Evolutionary conservation across 1,139 yeast genomes (phyloP).

Genomic region (Diutina mesorugosa): DNA sequence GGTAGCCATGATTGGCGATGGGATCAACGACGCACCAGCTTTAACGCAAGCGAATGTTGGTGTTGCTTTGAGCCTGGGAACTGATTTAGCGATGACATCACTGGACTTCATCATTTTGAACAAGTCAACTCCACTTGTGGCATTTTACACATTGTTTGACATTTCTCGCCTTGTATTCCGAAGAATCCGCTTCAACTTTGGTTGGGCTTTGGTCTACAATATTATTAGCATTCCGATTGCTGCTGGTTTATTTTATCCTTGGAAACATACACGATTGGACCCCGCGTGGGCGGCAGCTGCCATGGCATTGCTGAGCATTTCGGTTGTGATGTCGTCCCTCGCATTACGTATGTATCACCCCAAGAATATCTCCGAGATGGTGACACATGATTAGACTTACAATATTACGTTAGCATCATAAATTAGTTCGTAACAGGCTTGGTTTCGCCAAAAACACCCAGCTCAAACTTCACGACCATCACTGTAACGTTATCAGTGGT

Average conservation of each 20-base stretch:
- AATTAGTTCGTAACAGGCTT: background rate
- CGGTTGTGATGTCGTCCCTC: conserved; percentile 45
- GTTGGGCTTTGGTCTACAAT: conserved; percentile 41
- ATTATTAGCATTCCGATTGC: conserved; percentile 47
- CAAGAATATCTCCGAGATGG: conserved; percentile 5
- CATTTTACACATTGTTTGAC: conserved; percentile 36
- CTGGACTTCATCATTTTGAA: conserved; percentile 43
- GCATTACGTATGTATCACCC: conserved; percentile 36
- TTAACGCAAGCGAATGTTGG: conserved; percentile 48
- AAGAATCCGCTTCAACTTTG: conserved; percentile 45
- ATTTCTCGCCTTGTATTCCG: conserved; percentile 30
- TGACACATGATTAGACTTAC: background rate
- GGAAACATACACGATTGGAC: conserved; percentile 34
- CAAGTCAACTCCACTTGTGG: conserved; percentile 30
- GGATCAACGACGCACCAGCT: conserved; percentile 55
- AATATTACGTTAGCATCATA: background rate
- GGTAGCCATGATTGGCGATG: conserved; percentile 56
- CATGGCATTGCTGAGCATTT: conserved; percentile 49
- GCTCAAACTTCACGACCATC: conserved; percentile 64
- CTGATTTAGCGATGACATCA: conserved; percentile 46
- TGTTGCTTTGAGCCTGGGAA: conserved; percentile 44
- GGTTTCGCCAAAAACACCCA: conserved; percentile 20
- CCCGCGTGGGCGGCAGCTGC: conserved; percentile 63
- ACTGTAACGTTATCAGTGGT: conserved; percentile 91
- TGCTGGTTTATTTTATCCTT: conserved; percentile 51